Base-by-base conservation (phyloP, 1,139 yeast genomes). In the Eremothecium sinecaudum region DNA sequence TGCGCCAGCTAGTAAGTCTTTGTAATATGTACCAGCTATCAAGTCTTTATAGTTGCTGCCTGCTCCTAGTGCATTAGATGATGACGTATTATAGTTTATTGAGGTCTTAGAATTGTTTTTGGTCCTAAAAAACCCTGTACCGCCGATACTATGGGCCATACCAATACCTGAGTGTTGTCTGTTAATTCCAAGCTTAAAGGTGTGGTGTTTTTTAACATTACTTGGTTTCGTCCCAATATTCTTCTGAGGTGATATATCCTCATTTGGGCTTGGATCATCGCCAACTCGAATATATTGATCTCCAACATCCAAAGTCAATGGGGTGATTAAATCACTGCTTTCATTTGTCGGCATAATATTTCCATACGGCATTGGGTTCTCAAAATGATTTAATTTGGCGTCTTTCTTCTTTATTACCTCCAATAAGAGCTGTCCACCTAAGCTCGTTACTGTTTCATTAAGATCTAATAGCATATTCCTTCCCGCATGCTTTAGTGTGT, bases 371-470 rank as follows among this genome's bases (percentile, higher is more conserved):
- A 44, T 51, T 30, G 51, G 32, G 29, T 52, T 55, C 33, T 50
- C 53, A 16, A 55, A 36, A 13, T 46, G 44, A 23, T 50, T 26
- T 17, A 45, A 47, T 22, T 57, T 44, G 4, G 58, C 56, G 9
- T 57, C 59, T 31, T 43, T 50, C 24, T 53, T 51, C 6, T 57
- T 46, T 6, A 56, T 43, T 2, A 55, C 42, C 34, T 55, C 59
- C 5, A 56, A 50, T 11, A 46, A 38, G 31, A 46, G 38, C 18
- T 48, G 47, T 17, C 62, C 64, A 43, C 62, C 66, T 8, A 62
- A 44, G 2, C 62, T 48, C 22, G 59, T 48, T 14, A 62, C 53
- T 5, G 56, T 53, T 28, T 61, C 65, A 27, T 61, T 59, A n/a
- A 58, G 37, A 38, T 61, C 61, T 9, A 56, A 39, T 2, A 50